phyloP scores from a whole-genome alignment of 2,329 filamentous ascomycete genomes.

The Bisporella sp. region DNA sequence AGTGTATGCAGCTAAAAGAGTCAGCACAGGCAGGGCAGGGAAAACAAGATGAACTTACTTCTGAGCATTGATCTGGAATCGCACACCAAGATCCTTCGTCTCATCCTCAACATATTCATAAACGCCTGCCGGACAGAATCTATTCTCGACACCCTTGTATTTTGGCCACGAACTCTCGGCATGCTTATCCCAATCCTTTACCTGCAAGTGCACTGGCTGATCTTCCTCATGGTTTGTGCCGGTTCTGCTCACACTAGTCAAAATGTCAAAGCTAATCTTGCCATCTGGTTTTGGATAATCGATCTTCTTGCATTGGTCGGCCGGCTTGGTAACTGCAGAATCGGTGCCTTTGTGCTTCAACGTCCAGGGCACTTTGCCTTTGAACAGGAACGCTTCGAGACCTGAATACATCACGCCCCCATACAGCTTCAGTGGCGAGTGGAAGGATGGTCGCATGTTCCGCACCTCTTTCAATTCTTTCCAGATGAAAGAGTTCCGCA shows the following conservation, averaged over 20 bases:
- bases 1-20: conserved; percentile 79
- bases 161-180: conserved; percentile 74
- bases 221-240: conserved; percentile 99
- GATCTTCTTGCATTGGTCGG: conserved; percentile 78
- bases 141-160: conserved; percentile 89
- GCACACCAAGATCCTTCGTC: conserved; percentile 76
- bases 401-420: conserved; percentile 91
- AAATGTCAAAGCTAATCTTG: conserved; percentile 89
- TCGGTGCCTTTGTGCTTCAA: conserved; percentile 78
- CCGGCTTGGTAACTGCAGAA: conserved; percentile 69
- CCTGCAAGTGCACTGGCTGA: conserved; percentile 91
- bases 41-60: conserved; percentile 59
- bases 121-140: conserved; percentile 94
- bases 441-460: conserved; percentile 96
- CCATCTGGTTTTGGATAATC: conserved; percentile 96
- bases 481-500: conserved; percentile 86
- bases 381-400: conserved; percentile 80
- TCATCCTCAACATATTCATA: conserved; percentile 97
- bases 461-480: conserved; percentile 90
- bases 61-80: conserved; percentile 96
- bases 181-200: conserved; percentile 92
- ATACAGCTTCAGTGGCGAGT: conserved; percentile 76
- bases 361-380: conserved; percentile 86
- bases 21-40: neutral
- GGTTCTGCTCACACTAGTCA: conserved; percentile 90